These are phyloP conservation scores for Globisporangium camurandrum DNA, from an alignment of 352 stramenopile genomes.

Conservation along the genomic window DNA sequence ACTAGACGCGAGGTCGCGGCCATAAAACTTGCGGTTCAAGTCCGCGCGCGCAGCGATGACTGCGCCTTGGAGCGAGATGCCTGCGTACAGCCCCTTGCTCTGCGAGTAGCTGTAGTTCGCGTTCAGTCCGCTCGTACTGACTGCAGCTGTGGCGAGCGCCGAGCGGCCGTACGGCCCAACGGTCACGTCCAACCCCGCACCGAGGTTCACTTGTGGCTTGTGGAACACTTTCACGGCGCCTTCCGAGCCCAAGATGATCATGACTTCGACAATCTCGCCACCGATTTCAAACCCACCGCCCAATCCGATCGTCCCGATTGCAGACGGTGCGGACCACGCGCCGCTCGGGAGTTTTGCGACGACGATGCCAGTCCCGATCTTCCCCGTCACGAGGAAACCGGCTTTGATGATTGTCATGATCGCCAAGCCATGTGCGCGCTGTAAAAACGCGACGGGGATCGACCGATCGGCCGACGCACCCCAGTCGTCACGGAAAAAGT, in stretches of 20 bases:
- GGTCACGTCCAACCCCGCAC: slow-evolving; percentile 85
- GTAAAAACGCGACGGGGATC: slow-evolving; percentile 87
- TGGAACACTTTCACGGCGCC: slow-evolving; percentile 90
- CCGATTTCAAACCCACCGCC: slow-evolving; percentile 82
- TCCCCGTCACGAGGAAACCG: slow-evolving; percentile 82
- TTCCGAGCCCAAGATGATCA: slow-evolving; percentile 92
- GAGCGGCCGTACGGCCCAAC: slow-evolving; percentile 87
- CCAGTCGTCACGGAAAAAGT: slow-evolving; percentile 17
- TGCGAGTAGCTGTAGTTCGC: slow-evolving; percentile 93
- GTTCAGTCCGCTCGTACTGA: slow-evolving; percentile 63
- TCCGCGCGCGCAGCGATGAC: slow-evolving; percentile 86
- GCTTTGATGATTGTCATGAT: slow-evolving; percentile 91
- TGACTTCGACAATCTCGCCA: slow-evolving; percentile 91
- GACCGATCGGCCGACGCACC: slow-evolving; percentile 9
- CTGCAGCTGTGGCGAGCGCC: slow-evolving; percentile 74
- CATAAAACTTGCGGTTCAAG: slow-evolving; percentile 95
- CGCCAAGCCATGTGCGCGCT: slow-evolving; percentile 84
- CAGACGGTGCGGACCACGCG: slow-evolving; percentile 92
- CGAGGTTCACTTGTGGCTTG: slow-evolving; percentile 86
- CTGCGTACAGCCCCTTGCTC: slow-evolving; percentile 89
- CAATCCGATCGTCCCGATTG: slow-evolving; percentile 89
- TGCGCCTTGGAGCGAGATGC: slow-evolving; percentile 90
- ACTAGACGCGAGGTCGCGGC: slow-evolving; percentile 73
- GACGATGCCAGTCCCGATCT: slow-evolving; percentile 88
- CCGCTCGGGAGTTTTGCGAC: slow-evolving; percentile 91